Conservation (phyloP, 495 filamentous ascomycete species). For the Penicillium desertorum region DNA sequence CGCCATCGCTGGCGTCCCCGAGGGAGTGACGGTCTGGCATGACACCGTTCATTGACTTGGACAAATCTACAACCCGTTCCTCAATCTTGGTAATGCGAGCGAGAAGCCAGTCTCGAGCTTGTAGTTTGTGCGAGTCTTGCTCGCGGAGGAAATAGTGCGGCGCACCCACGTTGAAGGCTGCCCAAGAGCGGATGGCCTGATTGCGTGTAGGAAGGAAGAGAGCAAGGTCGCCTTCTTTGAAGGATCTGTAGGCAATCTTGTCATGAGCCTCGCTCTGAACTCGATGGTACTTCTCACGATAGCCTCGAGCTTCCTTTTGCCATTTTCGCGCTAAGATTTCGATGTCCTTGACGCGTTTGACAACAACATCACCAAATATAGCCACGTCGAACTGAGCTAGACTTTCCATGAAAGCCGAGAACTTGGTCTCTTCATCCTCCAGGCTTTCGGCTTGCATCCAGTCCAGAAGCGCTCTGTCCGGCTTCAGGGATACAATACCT, state of each 20-base stretch:
- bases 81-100: slow-evolving; percentile 91
- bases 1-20: slow-evolving; percentile 54
- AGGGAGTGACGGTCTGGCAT: slow-evolving; percentile 59
- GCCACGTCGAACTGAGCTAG: slow-evolving; percentile 78
- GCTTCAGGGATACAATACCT: slow-evolving; percentile 50
- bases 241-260: slow-evolving; percentile 94
- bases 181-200: slow-evolving; percentile 91
- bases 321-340: slow-evolving; percentile 87
- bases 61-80: slow-evolving; percentile 90
- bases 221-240: slow-evolving; percentile 95
- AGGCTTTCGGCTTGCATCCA: slow-evolving; percentile 74
- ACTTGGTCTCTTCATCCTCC: slow-evolving; percentile 68
- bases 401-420: slow-evolving; percentile 65
- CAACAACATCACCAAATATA: slow-evolving; percentile 74
- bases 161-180: slow-evolving; percentile 94
- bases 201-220: slow-evolving; percentile 94
- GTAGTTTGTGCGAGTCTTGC: slow-evolving; percentile 82
- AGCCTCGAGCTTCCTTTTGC: slow-evolving; percentile 80
- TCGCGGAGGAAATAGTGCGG: slow-evolving; percentile 97
- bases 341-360: slow-evolving; percentile 83
- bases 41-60: slow-evolving; percentile 61
- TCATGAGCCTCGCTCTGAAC: slow-evolving; percentile 85
- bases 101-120: slow-evolving; percentile 85
- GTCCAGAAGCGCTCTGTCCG: slow-evolving; percentile 66
- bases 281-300: slow-evolving; percentile 85